Conservation (phyloP, 2,329 filamentous ascomycete species). For the Fusarium luffae region DNA sequence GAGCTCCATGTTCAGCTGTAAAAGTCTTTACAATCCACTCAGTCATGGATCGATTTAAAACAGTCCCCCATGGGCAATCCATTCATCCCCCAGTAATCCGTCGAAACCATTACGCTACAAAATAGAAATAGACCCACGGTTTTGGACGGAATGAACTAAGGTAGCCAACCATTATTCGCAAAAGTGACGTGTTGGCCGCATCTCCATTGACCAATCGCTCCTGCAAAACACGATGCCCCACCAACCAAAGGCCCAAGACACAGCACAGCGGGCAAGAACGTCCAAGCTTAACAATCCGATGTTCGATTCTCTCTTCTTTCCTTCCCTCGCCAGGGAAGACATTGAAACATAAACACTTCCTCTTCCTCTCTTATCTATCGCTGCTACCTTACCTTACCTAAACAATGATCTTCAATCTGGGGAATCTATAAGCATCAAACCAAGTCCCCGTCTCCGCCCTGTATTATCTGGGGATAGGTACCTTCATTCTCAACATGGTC, state of each 20-base stretch:
- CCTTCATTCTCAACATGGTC: conserved; percentile 23
- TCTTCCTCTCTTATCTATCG: not conserved
- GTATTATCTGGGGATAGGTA: not conserved
- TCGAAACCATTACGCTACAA: conserved; percentile 21
- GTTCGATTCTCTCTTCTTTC: not conserved
- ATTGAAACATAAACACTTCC: not conserved
- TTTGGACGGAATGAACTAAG: not conserved
- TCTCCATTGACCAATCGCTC: conserved; percentile 35
- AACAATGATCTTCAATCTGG: conserved; percentile 1
- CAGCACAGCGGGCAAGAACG: not conserved
- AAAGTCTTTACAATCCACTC: conserved; percentile 5
- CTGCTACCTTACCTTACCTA: not conserved
- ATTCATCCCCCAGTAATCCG: conserved; percentile 12
- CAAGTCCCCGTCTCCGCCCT: not conserved
- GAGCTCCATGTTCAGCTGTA: not conserved
- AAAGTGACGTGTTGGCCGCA: conserved; percentile 12
- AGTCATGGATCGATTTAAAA: not conserved
- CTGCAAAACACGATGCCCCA: conserved; percentile 22
- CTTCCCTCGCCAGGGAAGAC: not conserved
- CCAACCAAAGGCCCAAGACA: not conserved
- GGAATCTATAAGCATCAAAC: not conserved
- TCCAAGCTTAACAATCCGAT: not conserved
- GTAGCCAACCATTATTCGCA: not conserved
- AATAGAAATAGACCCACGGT: conserved; percentile 14
- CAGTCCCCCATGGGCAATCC: conserved; percentile 28